Evolutionary conservation across 345 rosid genomes (phyloP).

Genomic region (Arabis alpina): DNA sequence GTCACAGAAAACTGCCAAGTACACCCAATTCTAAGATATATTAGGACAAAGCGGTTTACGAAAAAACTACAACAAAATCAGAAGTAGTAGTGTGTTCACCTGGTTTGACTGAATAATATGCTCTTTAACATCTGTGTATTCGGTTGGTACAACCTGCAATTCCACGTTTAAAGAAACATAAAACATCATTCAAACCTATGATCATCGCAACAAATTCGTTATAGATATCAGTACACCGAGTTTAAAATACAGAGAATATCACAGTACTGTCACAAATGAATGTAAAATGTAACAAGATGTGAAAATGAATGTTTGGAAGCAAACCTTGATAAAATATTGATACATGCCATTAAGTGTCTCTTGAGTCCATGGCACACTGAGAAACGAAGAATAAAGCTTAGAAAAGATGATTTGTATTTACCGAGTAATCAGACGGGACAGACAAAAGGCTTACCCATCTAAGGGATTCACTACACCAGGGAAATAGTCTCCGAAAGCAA

Average conservation of each 20-base stretch:
- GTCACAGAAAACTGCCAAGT: conserved; percentile 71
- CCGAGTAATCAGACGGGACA: conserved; percentile 6
- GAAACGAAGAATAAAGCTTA: conserved; percentile 8
- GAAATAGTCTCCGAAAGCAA: conserved; percentile 73
- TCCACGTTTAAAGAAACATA: conserved; percentile 9
- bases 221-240: neutral
- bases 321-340: conserved; percentile 82
- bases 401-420: neutral
- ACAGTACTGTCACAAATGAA: neutral
- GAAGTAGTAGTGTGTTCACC: conserved; percentile 44
- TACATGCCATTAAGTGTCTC: conserved; percentile 73
- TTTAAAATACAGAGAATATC: neutral
- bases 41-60: neutral
- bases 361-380: conserved; percentile 70
- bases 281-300: conserved; percentile 1
- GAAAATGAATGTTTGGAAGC: conserved; percentile 22
- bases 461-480: conserved; percentile 85
- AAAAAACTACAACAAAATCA: neutral
- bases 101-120: conserved; percentile 67
- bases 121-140: conserved; percentile 63
- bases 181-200: conserved; percentile 13
- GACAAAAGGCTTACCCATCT: conserved; percentile 56
- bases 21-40: neutral
- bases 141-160: conserved; percentile 80
- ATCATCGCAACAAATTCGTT: neutral